Base-by-base conservation (phyloP, 129 eudicot species). In the Tanacetum coccineum region DNA sequence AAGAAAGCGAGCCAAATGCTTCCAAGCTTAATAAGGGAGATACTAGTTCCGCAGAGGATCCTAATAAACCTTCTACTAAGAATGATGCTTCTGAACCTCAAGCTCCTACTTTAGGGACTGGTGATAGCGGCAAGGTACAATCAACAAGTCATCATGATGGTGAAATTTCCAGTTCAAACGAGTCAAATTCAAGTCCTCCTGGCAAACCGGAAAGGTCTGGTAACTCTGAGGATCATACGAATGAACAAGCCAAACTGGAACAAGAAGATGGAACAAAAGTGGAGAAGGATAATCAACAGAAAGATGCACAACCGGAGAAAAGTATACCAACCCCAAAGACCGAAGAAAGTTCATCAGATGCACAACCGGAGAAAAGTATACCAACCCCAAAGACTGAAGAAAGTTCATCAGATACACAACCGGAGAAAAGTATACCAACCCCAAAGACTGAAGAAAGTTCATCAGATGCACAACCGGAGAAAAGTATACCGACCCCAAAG, bases 391-490 rank as follows among this genome's bases (percentile, higher is more conserved):
- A 46, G 21, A 74, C 67, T 8, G 92, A 85, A 48, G 83, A 76
- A 14, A 76, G 36, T 46, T 45, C 54, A 63, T 39, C 79, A 60
- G 64, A 87, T 36, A 47, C 85, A 0, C 25, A 1, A 22, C 25
- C 25, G 25, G 25, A 22, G 32, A 70, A 56, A 74, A 68, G 62
- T 44, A 56, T 63, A 46, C 11, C 76, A 60, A 59, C 75, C 28
- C 19, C 76, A 68, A 70, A 47, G 25, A 75, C 65, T 9, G 92
- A 85, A 49, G 83, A 77, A n/a, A 76, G 40, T 47, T 46, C 55
- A 64, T 20, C 79, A 62, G 70, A 66, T 22, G 25, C 25, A 22
- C 25, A 22, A 22, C 25, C 25, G 25, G 78, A 79, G 32, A 70
- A 56, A 74, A 68, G 62, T 44, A 56, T 63, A 46, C 11, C 76